Evolutionary conservation across 768 basidiomycete genomes (phyloP).

Genomic region (Botryobasidium botryosum): DNA sequence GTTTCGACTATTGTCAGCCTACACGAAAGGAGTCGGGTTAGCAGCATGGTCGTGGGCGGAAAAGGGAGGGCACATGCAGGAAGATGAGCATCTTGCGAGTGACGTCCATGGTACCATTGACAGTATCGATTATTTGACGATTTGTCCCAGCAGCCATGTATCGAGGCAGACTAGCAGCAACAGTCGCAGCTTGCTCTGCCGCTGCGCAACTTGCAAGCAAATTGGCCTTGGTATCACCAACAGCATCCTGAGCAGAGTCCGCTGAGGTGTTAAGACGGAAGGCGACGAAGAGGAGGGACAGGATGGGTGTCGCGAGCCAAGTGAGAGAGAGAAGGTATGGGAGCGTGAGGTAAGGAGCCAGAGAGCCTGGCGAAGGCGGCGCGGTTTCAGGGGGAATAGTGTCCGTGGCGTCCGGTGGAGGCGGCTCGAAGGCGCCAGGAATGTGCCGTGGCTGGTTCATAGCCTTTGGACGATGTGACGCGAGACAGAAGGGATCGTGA

Average conservation of each 20-base stretch:
- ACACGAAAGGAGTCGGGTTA: too few species aligned
- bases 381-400: too few species aligned
- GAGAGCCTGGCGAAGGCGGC: conserved; percentile 15
- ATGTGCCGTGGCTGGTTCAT: too few species aligned
- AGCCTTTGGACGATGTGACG: too few species aligned
- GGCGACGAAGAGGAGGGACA: conserved; percentile 76
- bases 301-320: conserved; percentile 82
- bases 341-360: conserved; percentile 72
- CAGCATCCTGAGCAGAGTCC: conserved; percentile 44
- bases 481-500: too few species aligned
- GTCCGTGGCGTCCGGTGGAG: too few species aligned
- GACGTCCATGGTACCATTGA: conserved; percentile 62
- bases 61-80: too few species aligned
- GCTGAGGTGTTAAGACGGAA: conserved; percentile 67
- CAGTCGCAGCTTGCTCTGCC: conserved; percentile 65
- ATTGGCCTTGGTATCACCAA: conserved; percentile 51
- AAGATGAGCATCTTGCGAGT: conserved; percentile 49
- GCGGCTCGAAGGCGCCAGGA: too few species aligned
- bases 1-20: conserved; percentile 71
- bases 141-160: conserved; percentile 77
- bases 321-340: conserved; percentile 69
- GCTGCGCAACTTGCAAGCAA: conserved; percentile 75
- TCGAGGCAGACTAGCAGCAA: conserved; percentile 74
- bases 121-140: conserved; percentile 54
- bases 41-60: too few species aligned